Evolutionary conservation across 106 monocot species (phyloP), one percentile per base, ranked within the genome.

Genomic region (Hemerocallis citrina): DNA sequence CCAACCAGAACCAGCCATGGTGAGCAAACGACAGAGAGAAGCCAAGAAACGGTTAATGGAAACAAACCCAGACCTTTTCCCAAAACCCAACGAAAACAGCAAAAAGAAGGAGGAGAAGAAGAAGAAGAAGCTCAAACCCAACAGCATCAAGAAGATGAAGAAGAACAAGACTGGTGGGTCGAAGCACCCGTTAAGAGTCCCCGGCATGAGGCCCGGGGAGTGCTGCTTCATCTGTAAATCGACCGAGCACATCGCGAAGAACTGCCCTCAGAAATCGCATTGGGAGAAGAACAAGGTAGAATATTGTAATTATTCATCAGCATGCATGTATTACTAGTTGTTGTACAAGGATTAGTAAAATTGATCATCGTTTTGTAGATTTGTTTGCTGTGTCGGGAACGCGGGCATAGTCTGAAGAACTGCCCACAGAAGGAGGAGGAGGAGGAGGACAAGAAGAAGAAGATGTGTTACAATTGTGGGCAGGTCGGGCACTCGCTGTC

Each of bases 391-490:
- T 98, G 98, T 73, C 73, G 98, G 38, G 74, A 82, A 46, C 81
- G 77, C 17, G 98, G 98, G 3, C 98, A 98, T 71, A 92, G 88
- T 57, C 73, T 98, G 20, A 88, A 85, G 71, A 88, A 92, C 64
- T 98, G 98, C 62, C 70, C 88, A 4, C 69, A 82, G 10, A 92
- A 85, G 68, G 52, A 34, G 34, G 88, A 79, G 55, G 48, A 34
- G 14, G 37, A 6, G 45, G 69, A 71, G n/a, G 48, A 34, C 12
- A 43, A 6, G 45, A 67, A 71, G n/a, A 74, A 69, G 57, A 98
- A 98, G 47, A 68, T 76, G 9, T 98, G 98, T 56, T 98, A 98
- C 54, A 98, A 98, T 62, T 98, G 98, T 71, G 98, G 98, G 52
- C 85, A 88, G 68, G 46, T 12, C 54, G 88, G 92, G 1, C 98